Evolutionary conservation across 78 protist species (phyloP).

Genomic region (Creolimax fragrantissima): DNA sequence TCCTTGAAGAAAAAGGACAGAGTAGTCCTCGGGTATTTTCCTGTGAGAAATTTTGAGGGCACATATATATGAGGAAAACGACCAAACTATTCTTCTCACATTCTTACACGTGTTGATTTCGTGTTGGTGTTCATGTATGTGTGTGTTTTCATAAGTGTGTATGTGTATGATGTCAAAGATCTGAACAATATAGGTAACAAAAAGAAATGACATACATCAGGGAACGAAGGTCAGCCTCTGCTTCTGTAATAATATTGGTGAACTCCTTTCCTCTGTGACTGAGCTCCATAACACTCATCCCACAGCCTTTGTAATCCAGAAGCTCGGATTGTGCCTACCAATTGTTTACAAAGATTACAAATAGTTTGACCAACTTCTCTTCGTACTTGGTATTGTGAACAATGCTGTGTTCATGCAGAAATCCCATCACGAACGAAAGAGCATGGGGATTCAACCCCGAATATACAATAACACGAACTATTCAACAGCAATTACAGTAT

Average conservation of each 20-base stretch:
- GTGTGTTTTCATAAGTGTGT: not conserved
- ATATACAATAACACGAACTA: no score
- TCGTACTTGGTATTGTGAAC: no score
- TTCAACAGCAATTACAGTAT: no score
- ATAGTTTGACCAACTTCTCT: no score
- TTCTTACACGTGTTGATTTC: not conserved
- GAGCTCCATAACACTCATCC: constrained; percentile 72
- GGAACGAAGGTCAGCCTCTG: constrained; percentile 35
- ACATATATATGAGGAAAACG: not conserved
- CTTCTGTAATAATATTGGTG: constrained; percentile 16
- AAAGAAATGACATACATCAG: not conserved
- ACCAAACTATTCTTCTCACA: not conserved
- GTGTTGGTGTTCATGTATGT: not conserved
- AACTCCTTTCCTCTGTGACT: constrained; percentile 69
- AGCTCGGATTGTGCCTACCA: constrained; percentile 62
- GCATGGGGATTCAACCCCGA: no score
- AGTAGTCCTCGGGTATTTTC: constrained; percentile 74
- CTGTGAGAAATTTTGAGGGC: no score
- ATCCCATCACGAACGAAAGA: no score
- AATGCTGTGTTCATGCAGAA: no score
- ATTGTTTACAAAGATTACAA: not conserved
- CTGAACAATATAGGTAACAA: not conserved
- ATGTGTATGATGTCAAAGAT: not conserved
- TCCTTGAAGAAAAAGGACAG: constrained; percentile 88
- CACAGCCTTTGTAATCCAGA: constrained; percentile 53